A percentile compares a stretch with the other conserved stretches of the same genome.
phyloP scores from a whole-genome alignment of 768 basidiomycete genomes.

The Pisolithus sp. region DNA sequence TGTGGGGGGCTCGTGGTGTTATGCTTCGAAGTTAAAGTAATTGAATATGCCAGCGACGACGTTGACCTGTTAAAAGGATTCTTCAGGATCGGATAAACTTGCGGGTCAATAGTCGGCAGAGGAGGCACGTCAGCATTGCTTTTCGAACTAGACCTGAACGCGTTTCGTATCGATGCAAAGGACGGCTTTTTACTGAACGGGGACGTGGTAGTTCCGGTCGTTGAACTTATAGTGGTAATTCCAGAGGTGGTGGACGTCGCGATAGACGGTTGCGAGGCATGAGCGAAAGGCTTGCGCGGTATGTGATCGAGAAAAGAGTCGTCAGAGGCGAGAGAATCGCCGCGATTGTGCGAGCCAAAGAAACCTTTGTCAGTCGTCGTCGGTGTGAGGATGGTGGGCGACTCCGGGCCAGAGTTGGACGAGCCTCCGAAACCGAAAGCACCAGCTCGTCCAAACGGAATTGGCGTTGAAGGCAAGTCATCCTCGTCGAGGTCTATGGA shows the following conservation, averaged over 20 bases:
- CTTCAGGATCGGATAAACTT: slow-evolving; percentile 65
- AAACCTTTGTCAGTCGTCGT: slow-evolving; percentile 47
- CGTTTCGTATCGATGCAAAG: slow-evolving; percentile 81
- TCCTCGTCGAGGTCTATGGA: slow-evolving; percentile 73
- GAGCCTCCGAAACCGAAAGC: slow-evolving; percentile 41
- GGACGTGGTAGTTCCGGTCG: slow-evolving; percentile 20
- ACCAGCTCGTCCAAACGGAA: slow-evolving; percentile 63
- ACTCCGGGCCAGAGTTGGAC: slow-evolving; percentile 49
- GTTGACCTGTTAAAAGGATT: slow-evolving; percentile 81
- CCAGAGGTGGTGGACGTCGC: slow-evolving; percentile 35
- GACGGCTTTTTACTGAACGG: slow-evolving; percentile 76
- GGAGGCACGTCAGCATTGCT: slow-evolving; percentile 65
- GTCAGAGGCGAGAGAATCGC: slow-evolving; percentile 74
- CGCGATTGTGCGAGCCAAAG: slow-evolving; percentile 57
- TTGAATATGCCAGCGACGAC: slow-evolving; percentile 58
- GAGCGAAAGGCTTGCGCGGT: slow-evolving; percentile 56
- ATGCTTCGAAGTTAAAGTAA: slow-evolving; percentile 33
- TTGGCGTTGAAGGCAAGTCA: slow-evolving; percentile 52
- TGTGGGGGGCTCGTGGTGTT: slow-evolving; percentile 42
- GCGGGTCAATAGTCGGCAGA: slow-evolving; percentile 60
- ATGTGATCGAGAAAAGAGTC: slow-evolving; percentile 63
- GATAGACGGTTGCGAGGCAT: slow-evolving; percentile 68
- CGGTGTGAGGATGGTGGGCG: slow-evolving; percentile 56
- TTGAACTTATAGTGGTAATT: slow-evolving; percentile 9
- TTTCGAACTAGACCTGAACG: slow-evolving; percentile 59